phyloP scores from a whole-genome alignment of 2,329 filamentous ascomycete genomes.

The Talaromyces piceae region DNA sequence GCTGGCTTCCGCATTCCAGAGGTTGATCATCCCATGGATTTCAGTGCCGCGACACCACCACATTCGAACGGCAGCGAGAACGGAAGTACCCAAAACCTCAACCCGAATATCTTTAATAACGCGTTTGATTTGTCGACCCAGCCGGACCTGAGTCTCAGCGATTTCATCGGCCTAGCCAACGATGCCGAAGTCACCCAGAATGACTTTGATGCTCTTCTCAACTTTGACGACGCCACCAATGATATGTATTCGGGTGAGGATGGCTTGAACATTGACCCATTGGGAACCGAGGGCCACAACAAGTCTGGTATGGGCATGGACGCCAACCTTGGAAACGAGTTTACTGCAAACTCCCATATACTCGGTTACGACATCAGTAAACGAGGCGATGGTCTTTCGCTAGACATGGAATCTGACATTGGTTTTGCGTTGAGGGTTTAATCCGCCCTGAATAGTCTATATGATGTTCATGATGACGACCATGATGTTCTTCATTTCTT shows the following conservation, averaged over 20 bases:
- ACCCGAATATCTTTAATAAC: slow-evolving; percentile 23
- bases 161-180: slow-evolving; percentile 38
- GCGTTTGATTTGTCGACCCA: not conserved
- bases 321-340: not conserved
- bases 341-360: slow-evolving; percentile 1
- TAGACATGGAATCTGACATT: slow-evolving; percentile 7
- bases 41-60: slow-evolving; percentile 34
- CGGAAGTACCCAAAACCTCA: slow-evolving; percentile 31
- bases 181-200: slow-evolving; percentile 39
- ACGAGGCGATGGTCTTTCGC: slow-evolving; percentile 5
- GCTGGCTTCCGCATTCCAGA: slow-evolving; percentile 8
- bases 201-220: slow-evolving; percentile 41
- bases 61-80: slow-evolving; percentile 38
- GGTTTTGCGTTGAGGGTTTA: slow-evolving; percentile 8
- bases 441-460: not conserved
- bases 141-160: slow-evolving; percentile 30
- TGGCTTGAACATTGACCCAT: not conserved
- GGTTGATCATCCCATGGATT: not conserved
- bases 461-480: not conserved
- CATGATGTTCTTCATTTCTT: not conserved
- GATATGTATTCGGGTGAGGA: slow-evolving; percentile 30
- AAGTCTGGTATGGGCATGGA: slow-evolving; percentile 4
- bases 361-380: slow-evolving; percentile 6
- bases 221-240: slow-evolving; percentile 35
- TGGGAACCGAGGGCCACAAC: not conserved